phyloP scores from a whole-genome alignment of 805 yeast genomes.

The Pichia ethanolica region DNA sequence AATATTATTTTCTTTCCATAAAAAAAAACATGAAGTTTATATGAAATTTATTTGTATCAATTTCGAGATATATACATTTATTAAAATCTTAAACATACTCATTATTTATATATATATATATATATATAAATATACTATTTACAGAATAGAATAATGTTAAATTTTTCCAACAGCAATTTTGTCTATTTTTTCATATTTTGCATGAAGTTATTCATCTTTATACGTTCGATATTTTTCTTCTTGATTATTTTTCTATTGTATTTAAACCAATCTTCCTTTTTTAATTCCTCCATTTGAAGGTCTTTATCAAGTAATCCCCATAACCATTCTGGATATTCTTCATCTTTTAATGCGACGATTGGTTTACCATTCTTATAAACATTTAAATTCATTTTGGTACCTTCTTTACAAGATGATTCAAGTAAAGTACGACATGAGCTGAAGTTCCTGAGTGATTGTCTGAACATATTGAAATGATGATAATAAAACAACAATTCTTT shows the following conservation, averaged over 20 bases:
- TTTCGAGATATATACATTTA: too few relatives aligned
- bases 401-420: constrained; percentile 54
- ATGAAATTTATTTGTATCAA: too few relatives aligned
- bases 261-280: constrained; percentile 48
- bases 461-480: neutral
- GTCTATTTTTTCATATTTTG: constrained; percentile 28
- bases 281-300: constrained; percentile 49
- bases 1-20: too few relatives aligned
- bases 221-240: constrained; percentile 56
- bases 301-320: constrained; percentile 76
- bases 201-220: constrained; percentile 75
- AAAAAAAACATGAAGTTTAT: too few relatives aligned
- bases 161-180: neutral
- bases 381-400: constrained; percentile 66
- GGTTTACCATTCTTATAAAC: constrained; percentile 77
- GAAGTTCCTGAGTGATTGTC: constrained; percentile 14
- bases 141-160: neutral
- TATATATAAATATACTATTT: neutral
- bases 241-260: constrained; percentile 66
- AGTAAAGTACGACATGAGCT: constrained; percentile 13
- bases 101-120: neutral
- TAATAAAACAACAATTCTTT: too few relatives aligned
- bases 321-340: constrained; percentile 90
- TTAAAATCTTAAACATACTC: too few relatives aligned
- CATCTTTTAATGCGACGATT: constrained; percentile 80